Base-by-base conservation (phyloP, 106 monocot species). In the Posidonia australis region DNA sequence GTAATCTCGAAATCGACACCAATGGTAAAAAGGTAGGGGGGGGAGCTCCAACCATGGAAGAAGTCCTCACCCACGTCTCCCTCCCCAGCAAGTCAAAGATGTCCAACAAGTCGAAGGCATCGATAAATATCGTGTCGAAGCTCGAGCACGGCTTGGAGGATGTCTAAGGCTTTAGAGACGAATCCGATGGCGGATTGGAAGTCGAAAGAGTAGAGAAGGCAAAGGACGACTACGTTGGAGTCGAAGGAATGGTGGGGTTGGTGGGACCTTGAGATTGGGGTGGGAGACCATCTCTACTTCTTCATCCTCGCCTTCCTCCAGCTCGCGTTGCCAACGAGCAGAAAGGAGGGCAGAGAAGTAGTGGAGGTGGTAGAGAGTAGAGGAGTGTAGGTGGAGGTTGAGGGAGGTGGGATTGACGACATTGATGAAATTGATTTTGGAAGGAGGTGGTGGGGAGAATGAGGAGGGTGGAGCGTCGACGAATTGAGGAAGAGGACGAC, bases 301-400 rank as follows among this genome's bases (percentile, higher is more conserved):
- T 2, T 36, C 29, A 18, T 10, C 46, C 10, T 13, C 19, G 17
- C 41, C 27, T 21, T 44, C 21, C 25, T 27, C 0, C 45, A 13
- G 18, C 0, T 21, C 18, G 9, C 23, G 75, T 0, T 28, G 63
- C 90, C 89, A 90, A 17, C 89, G 79, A 56, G 72, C 84, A 71
- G 93, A 94, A 47, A 94, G 86, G 68, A 89, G 89, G 53, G 86
- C 83, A 13, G 77, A 65, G 70, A 90, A 96, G 70, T 84, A 96
- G 54, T 77, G 77, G 56, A 80, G 81, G 47, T 82, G 86, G 49
- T 65, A 76, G 60, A 96, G 84, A 51, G 78, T 64, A 30, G 79
- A 45, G 60, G 94, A 96, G 29, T 78, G 80, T 71, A 90, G 86
- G 66, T 90, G 74, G 31, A 96, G 82, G 23, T 88, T 81, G 67